These are phyloP conservation scores for peach (Prunus persica) DNA, from an alignment of 306 rosid genomes.

Conservation along the genomic window Prunus_persica_NCBIv2 NC_034011.1:16603001-16603500, in stretches of 20 bases:
- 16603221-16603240: too few relatives aligned
- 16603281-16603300: background rate
- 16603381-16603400: slow-evolving; percentile 56
- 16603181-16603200: too few relatives aligned
- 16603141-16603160: background rate
- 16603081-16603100: background rate
- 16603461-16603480: background rate
- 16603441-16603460: background rate
- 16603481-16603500: background rate
- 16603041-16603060: background rate
- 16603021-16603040: background rate
- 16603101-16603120: background rate
- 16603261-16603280: background rate
- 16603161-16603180: too few relatives aligned
- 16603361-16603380: slow-evolving; percentile 45
- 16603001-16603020: too few relatives aligned
- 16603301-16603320: too few relatives aligned
- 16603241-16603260: background rate
- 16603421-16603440: slow-evolving; percentile 27
- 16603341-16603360: slow-evolving; percentile 45
- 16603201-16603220: too few relatives aligned
- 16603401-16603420: slow-evolving; percentile 51
- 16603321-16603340: background rate
- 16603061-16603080: background rate
- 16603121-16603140: too few relatives aligned